Percentiles rank a stretch among this genome's conserved stretches.
phyloP scores from a whole-genome alignment of 2,329 filamentous ascomycete genomes.

The Arthrobotrys sinensis region DNA sequence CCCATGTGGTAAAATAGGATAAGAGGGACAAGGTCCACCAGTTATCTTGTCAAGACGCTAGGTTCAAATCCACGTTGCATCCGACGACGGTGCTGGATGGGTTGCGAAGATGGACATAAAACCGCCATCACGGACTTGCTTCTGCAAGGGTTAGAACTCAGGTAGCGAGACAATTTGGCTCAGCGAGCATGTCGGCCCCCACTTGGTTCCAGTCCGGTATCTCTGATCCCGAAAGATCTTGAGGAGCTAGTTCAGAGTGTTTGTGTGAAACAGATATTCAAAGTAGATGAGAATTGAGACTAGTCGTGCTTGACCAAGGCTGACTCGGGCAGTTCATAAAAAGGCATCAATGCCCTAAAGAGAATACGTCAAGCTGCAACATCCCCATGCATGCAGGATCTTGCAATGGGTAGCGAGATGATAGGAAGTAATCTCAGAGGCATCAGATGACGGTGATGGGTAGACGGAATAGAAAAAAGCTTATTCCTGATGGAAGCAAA shows the following conservation, averaged over 20 bases:
- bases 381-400: conserved; percentile 34
- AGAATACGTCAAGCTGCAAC: conserved; percentile 35
- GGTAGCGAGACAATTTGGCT: conserved; percentile 52
- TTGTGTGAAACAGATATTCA: conserved; percentile 36
- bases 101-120: conserved; percentile 26
- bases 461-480: conserved; percentile 51
- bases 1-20: conserved; percentile 47
- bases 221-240: conserved; percentile 45
- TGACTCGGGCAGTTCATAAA: conserved; percentile 36
- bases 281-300: conserved; percentile 15
- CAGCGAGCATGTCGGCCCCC: conserved; percentile 26
- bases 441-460: conserved; percentile 34
- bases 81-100: conserved; percentile 39
- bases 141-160: conserved; percentile 41
- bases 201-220: conserved; percentile 38
- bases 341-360: conserved; percentile 28
- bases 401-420: conserved; percentile 48
- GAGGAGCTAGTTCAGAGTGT: conserved; percentile 1
- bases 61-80: conserved; percentile 45
- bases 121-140: conserved; percentile 41
- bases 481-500: conserved; percentile 36
- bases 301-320: conserved; percentile 16
- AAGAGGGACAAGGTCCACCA: conserved; percentile 33
- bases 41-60: conserved; percentile 24
- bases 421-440: conserved; percentile 34